Percentiles rank a stretch among this genome's conserved stretches.
phyloP scores from a whole-genome alignment of 306 rosid species.

The Coriaria nepalensis region DNA sequence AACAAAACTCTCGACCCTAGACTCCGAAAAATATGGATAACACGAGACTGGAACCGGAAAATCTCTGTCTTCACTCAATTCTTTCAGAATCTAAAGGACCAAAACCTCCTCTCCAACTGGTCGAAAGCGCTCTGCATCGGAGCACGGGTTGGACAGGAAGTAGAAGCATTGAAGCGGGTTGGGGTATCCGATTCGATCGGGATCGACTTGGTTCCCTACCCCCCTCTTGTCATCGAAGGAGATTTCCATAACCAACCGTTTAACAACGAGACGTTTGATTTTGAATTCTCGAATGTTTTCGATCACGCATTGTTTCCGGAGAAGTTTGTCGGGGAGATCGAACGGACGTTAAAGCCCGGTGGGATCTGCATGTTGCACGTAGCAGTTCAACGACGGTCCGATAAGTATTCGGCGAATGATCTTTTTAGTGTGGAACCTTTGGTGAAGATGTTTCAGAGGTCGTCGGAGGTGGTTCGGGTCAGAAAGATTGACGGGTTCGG shows the following conservation, averaged over 20 bases:
- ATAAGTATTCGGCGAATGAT: constrained; percentile 87
- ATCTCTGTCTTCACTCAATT: constrained; percentile 48
- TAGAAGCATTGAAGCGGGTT: constrained; percentile 54
- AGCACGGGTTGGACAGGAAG: constrained; percentile 86
- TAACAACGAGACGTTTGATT: constrained; percentile 40
- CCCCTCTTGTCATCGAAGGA: constrained; percentile 62
- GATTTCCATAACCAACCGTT: constrained; percentile 83
- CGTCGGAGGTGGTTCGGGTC: constrained; percentile 39
- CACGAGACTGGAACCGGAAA: constrained; percentile 89
- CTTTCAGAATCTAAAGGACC: constrained; percentile 27
- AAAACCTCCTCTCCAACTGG: constrained; percentile 24
- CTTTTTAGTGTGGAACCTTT: constrained; percentile 54
- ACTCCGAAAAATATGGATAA: constrained; percentile 72
- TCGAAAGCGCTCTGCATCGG: constrained; percentile 66
- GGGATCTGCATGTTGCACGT: constrained; percentile 78
- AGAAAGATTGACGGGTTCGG: constrained; percentile 70
- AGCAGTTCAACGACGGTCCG: constrained; percentile 43
- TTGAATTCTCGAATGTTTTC: constrained; percentile 93
- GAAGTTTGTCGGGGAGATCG: constrained; percentile 63
- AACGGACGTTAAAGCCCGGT: constrained; percentile 59
- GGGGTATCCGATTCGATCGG: constrained; percentile 64
- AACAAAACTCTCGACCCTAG: constrained; percentile 79
- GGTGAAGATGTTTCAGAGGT: constrained; percentile 33
- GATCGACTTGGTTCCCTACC: constrained; percentile 72
- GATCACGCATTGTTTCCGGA: constrained; percentile 86